Evolutionary conservation across 495 filamentous ascomycete genomes (phyloP).

Genomic region (Aspergillus diversus): DNA sequence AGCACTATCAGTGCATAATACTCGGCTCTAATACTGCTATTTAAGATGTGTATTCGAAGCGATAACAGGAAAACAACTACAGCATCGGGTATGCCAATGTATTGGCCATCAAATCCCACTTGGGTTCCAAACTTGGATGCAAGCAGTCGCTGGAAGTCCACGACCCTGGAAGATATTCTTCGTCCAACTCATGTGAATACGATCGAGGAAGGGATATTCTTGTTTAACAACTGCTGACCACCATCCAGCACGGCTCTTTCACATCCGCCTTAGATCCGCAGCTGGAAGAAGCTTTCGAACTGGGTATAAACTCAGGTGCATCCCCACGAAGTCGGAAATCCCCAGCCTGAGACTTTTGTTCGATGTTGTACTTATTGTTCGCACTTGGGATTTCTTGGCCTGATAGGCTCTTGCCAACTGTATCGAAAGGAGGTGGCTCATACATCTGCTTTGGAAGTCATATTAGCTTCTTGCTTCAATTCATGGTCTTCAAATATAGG

Average conservation of each 20-base stretch:
- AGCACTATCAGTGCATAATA: too few relatives aligned
- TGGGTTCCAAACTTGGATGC: too few relatives aligned
- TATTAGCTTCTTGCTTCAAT: neutral
- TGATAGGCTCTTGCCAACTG: neutral
- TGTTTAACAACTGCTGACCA: conserved; percentile 16
- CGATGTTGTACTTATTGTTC: neutral
- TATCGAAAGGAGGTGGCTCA: conserved; percentile 10
- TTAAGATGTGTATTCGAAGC: too few relatives aligned
- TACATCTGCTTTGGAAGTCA: conserved; percentile 3
- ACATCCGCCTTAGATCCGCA: neutral
- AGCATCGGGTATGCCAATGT: too few relatives aligned
- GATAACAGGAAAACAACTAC: too few relatives aligned
- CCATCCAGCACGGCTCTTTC: conserved; percentile 18
- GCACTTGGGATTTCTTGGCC: neutral
- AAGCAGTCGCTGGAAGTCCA: neutral
- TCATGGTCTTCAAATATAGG: neutral
- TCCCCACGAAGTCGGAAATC: conserved; percentile 23
- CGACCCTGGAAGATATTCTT: neutral
- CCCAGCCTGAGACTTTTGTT: neutral
- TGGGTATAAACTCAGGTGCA: conserved; percentile 31
- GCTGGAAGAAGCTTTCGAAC: neutral
- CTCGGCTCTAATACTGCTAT: too few relatives aligned
- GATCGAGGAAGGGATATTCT: neutral
- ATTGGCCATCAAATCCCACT: too few relatives aligned
- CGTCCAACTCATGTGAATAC: neutral